Base-by-base conservation (phyloP, 2,329 filamentous ascomycete genomes). In the Xylariaceae sp. region DNA sequence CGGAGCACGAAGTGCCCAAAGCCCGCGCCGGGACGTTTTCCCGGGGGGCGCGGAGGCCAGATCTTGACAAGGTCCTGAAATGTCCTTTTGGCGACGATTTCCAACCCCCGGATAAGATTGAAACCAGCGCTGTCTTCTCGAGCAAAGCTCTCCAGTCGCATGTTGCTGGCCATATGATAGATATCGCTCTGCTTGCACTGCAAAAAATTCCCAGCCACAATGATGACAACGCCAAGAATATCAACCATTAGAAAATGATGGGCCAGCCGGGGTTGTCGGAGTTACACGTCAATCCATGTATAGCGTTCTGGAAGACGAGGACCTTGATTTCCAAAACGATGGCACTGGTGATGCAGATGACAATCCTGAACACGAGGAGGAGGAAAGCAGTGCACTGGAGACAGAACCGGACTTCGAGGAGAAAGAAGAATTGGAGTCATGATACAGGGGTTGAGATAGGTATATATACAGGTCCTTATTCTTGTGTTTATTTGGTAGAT, bases 21-120 rank as follows among this genome's bases (percentile, higher is more conserved):
- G 18, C 31, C 2, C 19, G 31, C 19, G 47, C 13, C 12, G 51
- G 16, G 16, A 50, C 47, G 7, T 41, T 54, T 5, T 42, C 36
- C 33, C 17, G 43, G 4, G 22, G 22, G 28, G 43, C 43, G 14
- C 51, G 51, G 39, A 54, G 43, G 31, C 38, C 51, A 28, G 33
- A 22, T 7, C 12, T 34, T 13, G 47, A 54, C 1, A 54, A 36
- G 39, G 16, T 54, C 3, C 13, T 18, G 1, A 39, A 54, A 1
- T 54, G 51, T n/a, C 51, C 51, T 2, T 54, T 54, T 54, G 51
- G 51, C 39, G 47, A 54, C 11, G 47, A 50, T n/a, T 54, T 54
- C 16, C 16, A 33, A 19, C 7, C 12, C 12, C 31, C 31, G 16
- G 47, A 40, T 3, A 44, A 34, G n/a, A 12, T 33, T 13, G 43